These are phyloP conservation scores for Scedosporium boydii DNA, from an alignment of 2,329 filamentous ascomycete genomes.

Conservation along the genomic window DNA sequence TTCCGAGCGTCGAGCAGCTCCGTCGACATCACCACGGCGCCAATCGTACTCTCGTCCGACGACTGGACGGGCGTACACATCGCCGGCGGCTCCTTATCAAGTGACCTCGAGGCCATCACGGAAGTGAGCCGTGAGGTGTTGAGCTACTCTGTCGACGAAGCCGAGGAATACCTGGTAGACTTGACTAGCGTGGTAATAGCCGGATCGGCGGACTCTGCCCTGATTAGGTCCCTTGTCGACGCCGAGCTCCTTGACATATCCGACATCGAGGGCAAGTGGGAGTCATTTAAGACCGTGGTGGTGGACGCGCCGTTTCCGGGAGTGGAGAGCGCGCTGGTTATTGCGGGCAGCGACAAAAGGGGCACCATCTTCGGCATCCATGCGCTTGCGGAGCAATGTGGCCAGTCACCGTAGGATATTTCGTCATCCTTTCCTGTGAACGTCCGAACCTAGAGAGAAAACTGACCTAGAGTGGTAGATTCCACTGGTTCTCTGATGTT, in stretches of 20 bases:
- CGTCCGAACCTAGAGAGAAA: not conserved
- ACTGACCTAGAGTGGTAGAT: not conserved
- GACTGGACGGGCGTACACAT: constrained; percentile 23
- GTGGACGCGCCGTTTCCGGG: constrained; percentile 48
- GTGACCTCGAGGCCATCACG: constrained; percentile 18
- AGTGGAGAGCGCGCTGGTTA: constrained; percentile 50
- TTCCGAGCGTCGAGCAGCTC: not conserved
- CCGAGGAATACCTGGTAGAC: constrained; percentile 29
- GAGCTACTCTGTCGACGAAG: constrained; percentile 15
- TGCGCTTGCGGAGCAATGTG: constrained; percentile 63
- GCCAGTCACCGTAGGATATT: constrained; percentile 17
- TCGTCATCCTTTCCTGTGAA: not conserved
- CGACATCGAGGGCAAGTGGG: constrained; percentile 54
- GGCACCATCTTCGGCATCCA: constrained; percentile 64
- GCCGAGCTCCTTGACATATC: constrained; percentile 37
- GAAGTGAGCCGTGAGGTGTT: not conserved
- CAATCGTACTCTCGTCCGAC: constrained; percentile 19
- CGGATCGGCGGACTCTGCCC: constrained; percentile 55
- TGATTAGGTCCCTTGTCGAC: constrained; percentile 49
- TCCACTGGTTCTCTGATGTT: constrained; percentile 49
- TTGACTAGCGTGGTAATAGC: constrained; percentile 52
- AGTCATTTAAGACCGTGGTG: constrained; percentile 53
- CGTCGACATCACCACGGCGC: constrained; percentile 19
- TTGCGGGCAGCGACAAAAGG: constrained; percentile 56
- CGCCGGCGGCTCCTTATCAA: constrained; percentile 20